phyloP scores from a whole-genome alignment of 352 stramenopile genomes.

The Pseudoperonospora humuli region DNA sequence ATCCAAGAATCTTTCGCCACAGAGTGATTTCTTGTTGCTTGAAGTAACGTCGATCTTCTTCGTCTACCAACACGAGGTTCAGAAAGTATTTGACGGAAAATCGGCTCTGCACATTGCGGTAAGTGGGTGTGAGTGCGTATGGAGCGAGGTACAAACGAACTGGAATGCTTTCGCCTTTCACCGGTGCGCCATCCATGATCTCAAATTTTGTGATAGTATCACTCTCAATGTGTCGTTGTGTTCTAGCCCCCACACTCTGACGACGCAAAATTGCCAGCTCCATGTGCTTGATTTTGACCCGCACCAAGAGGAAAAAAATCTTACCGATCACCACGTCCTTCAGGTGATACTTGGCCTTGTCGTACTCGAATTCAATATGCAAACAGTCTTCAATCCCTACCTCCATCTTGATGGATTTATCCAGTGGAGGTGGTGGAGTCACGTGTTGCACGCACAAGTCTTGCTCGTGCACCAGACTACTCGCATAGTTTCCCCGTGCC shows the following conservation, averaged over 20 bases:
- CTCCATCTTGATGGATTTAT: conserved; percentile 96
- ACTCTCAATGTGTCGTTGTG: conserved; percentile 88
- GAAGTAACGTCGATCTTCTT: conserved; percentile 99
- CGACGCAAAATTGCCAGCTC: conserved; percentile 95
- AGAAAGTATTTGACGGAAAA: conserved; percentile 96
- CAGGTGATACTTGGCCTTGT: conserved; percentile 93
- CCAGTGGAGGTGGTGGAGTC: conserved; percentile 52
- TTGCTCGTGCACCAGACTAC: conserved; percentile 88
- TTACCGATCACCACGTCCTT: conserved; percentile 95
- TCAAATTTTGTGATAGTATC: conserved; percentile 98
- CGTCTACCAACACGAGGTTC: conserved; percentile 98
- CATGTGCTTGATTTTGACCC: conserved; percentile 99
- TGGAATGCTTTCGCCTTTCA: conserved; percentile 95
- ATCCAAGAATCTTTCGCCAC: conserved; percentile 77
- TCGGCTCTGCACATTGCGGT: conserved; percentile 84
- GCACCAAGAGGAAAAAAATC: conserved; percentile 96
- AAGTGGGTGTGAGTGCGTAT: conserved; percentile 87
- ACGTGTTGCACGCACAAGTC: conserved; percentile 90
- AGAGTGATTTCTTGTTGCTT: conserved; percentile 99
- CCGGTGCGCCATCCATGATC: conserved; percentile 97
- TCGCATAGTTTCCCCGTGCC: conserved; percentile 83
- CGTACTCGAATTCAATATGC: conserved; percentile 99
- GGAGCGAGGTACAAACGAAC: conserved; percentile 92
- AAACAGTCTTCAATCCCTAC: conserved; percentile 99
- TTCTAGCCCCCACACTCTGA: conserved; percentile 82